phyloP scores from a whole-genome alignment of 441 rosid species.

The Theobroma grandiflorum region DNA sequence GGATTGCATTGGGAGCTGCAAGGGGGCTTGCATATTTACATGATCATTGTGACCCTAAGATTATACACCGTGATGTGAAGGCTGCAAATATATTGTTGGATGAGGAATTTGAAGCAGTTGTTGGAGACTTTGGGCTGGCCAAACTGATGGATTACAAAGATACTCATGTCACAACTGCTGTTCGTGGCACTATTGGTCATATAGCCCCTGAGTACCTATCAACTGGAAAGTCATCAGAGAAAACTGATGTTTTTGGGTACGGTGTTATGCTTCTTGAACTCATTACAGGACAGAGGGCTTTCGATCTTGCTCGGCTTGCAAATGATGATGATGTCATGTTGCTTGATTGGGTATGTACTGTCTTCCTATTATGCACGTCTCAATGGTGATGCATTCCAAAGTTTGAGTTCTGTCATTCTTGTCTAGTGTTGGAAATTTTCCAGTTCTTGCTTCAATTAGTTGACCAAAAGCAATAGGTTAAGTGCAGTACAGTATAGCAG shows the following conservation, averaged over 20 bases:
- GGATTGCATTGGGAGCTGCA: conserved; percentile 71
- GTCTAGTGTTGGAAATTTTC: conserved; percentile 7
- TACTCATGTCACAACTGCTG: conserved; percentile 79
- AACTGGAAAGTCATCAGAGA: conserved; percentile 79
- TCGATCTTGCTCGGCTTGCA: conserved; percentile 87
- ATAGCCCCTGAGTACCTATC: conserved; percentile 84
- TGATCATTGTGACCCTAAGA: conserved; percentile 79
- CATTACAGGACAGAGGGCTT: conserved; percentile 86
- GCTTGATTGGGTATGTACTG: conserved; percentile 74
- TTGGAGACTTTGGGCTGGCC: conserved; percentile 80
- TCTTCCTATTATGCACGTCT: neutral
- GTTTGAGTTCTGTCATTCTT: neutral
- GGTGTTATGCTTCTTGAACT: conserved; percentile 94
- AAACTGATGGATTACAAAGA: conserved; percentile 86
- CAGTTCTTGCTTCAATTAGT: neutral
- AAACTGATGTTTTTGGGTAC: conserved; percentile 82
- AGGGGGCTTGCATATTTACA: conserved; percentile 83
- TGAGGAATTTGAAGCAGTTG: conserved; percentile 81
- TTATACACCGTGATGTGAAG: conserved; percentile 82
- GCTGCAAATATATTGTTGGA: conserved; percentile 83
- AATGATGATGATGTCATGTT: conserved; percentile 88
- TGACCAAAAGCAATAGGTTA: neutral
- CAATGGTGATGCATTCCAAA: conserved; percentile 1
- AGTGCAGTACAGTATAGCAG: neutral
- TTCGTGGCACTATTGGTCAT: conserved; percentile 83